Evolutionary conservation across 2,329 filamentous ascomycete species (phyloP), one percentile per base, ranked within the genome.

Genomic region (Pseudomassariella vexata): DNA sequence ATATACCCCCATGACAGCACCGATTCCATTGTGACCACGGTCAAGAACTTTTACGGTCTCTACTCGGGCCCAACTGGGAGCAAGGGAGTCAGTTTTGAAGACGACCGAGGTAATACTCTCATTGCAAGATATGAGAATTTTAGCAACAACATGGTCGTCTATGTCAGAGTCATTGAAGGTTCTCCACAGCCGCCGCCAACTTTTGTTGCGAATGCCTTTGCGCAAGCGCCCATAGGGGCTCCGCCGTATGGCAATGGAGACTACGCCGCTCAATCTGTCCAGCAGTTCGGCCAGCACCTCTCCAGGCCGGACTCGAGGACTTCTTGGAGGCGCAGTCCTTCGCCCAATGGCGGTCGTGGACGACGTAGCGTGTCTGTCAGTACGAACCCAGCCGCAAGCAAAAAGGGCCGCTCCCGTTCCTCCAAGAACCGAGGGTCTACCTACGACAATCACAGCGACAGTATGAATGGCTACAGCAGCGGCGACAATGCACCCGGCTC

Each of bases 41-140:
- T 96, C 53, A 96, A 95, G 73, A 96, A 95, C 68, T 96, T 96
- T 66, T 96, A 95, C 56, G 92, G 92, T 39, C 74, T 98, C 46
- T 95, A 95, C 58, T 85, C 90, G 44, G 80, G 76, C 40, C 68
- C 71, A 21, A 63, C 63, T 41, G 74, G 77, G 47, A 78, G 77
- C 46, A 82, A 82, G 55, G 89, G 92, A 45, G 83, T 98, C 53
- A 94, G 87, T 63, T 96, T 98, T 53, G 90, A 96, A 63, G 90
- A 96, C 59, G 78, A 85, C 43, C 70, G 83, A 49, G 87, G 86
- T 50, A 90, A 85, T 52, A 94, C 85, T 39, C 77, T 98, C 52
- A 96, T 98, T 60, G 88, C 90, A 42, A 79, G 87, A 39, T 95
- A 95, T 59, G 90, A 96, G 62, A 98, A 98, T 67, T 88, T 98